These are phyloP conservation scores for Leishmania turanica DNA, from an alignment of 208 protist genomes.

Conservation along the genomic window DNA sequence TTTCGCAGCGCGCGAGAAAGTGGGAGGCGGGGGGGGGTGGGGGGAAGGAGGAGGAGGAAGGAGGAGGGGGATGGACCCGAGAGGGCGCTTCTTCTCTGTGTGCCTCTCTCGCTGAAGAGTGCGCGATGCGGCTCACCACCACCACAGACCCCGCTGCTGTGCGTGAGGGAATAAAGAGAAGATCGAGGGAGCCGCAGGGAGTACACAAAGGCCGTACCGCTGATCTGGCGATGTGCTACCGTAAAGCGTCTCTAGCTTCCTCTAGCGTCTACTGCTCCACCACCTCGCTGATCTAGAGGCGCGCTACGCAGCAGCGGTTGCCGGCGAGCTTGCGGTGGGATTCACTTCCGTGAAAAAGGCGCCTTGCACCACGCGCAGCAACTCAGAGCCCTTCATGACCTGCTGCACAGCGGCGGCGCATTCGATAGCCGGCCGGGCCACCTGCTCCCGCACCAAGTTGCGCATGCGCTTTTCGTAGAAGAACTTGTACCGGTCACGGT, in stretches of 20 bases:
- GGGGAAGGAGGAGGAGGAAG: no score
- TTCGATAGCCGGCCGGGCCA: constrained; percentile 27
- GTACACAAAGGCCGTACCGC: not conserved
- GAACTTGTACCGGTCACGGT: constrained; percentile 48
- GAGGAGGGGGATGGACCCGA: not conserved
- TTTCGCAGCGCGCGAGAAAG: not conserved
- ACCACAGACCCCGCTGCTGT: not conserved
- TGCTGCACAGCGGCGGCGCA: constrained; percentile 29
- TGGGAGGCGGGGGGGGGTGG: not conserved
- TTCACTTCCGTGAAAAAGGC: constrained; percentile 25
- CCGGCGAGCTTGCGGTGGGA: not conserved
- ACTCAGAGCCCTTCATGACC: constrained; percentile 23
- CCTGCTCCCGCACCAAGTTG: constrained; percentile 47
- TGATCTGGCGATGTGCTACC: not conserved
- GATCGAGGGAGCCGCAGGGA: not conserved
- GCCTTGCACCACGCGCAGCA: constrained; percentile 36
- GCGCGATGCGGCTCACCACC: not conserved
- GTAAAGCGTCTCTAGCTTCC: not conserved
- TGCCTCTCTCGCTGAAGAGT: not conserved
- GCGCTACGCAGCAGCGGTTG: not conserved
- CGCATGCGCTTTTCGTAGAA: constrained; percentile 66
- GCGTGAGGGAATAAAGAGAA: not conserved
- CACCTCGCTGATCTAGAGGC: no score
- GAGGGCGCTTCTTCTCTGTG: not conserved
- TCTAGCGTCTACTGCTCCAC: not conserved